Conservation (phyloP, 768 basidiomycete species). For the Calocybe indica region DNA sequence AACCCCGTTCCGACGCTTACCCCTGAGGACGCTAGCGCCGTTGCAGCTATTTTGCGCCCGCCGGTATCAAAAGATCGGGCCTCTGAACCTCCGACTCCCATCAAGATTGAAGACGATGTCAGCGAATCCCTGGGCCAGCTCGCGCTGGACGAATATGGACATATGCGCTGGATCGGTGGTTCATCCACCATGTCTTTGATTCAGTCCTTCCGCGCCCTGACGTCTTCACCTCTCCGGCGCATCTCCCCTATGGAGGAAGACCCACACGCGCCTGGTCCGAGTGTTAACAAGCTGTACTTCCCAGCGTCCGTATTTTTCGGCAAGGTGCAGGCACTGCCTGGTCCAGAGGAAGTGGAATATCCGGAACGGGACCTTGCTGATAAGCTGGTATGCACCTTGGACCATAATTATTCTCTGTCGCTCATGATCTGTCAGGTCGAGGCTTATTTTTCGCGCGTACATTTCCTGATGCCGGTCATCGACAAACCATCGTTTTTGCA, state of each 20-base stretch:
- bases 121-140: constrained; percentile 84
- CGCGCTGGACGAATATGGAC: constrained; percentile 84
- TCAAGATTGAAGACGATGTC: constrained; percentile 69
- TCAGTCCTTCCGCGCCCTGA: constrained; percentile 77
- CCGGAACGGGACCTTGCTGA: constrained; percentile 82
- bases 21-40: constrained; percentile 17
- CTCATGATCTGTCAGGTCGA: constrained; percentile 49
- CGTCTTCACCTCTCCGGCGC: constrained; percentile 67
- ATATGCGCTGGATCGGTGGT: constrained; percentile 89
- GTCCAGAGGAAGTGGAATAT: constrained; percentile 82
- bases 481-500: constrained; percentile 80
- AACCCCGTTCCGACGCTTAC: constrained; percentile 5
- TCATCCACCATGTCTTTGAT: constrained; percentile 91
- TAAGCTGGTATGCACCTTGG: constrained; percentile 57
- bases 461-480: constrained; percentile 84
- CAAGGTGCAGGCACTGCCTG: constrained; percentile 75
- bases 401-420: constrained; percentile 8
- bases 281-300: constrained; percentile 82
- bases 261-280: constrained; percentile 70
- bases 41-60: constrained; percentile 28
- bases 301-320: constrained; percentile 86
- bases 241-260: constrained; percentile 84
- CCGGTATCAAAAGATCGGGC: constrained; percentile 22
- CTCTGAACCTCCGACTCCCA: constrained; percentile 34
- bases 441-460: constrained; percentile 82